A percentile compares a stretch with the other conserved stretches of the same genome.
Conservation (phyloP, 257 asterid species). For the Anisodus tanguticus region DNA sequence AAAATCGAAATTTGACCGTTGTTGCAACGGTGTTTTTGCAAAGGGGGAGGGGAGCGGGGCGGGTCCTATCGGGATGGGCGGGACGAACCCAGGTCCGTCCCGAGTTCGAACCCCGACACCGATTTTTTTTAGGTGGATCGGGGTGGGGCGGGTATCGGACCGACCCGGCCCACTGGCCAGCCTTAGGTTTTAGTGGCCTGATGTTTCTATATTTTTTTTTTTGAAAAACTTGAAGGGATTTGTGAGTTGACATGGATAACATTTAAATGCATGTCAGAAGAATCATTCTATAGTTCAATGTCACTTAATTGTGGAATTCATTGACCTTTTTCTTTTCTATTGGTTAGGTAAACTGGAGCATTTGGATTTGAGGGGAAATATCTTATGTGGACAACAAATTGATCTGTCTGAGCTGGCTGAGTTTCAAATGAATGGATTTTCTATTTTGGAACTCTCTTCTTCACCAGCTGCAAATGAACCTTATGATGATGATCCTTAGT, state of each 20-base stretch:
- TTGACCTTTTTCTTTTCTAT: conserved; percentile 27
- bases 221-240: not conserved
- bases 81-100: too few relatives aligned
- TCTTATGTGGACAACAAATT: conserved; percentile 42
- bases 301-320: conserved; percentile 13
- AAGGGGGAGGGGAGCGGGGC: too few relatives aligned
- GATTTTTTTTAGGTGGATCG: too few relatives aligned
- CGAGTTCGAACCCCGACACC: too few relatives aligned
- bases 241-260: not conserved
- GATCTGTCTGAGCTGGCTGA: conserved; percentile 54
- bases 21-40: too few relatives aligned
- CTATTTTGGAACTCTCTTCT: conserved; percentile 43
- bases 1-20: too few relatives aligned
- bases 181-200: not conserved
- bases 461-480: conserved; percentile 50
- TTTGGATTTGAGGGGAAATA: conserved; percentile 78
- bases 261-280: not conserved
- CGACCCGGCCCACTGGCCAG: too few relatives aligned
- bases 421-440: conserved; percentile 49
- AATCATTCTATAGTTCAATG: not conserved
- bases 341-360: conserved; percentile 68
- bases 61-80: too few relatives aligned
- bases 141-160: too few relatives aligned
- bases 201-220: not conserved
- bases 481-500: conserved; percentile 78